Conservation (phyloP, 1,284 basidiomycete species). For the Moesziomyces sp. region DNA sequence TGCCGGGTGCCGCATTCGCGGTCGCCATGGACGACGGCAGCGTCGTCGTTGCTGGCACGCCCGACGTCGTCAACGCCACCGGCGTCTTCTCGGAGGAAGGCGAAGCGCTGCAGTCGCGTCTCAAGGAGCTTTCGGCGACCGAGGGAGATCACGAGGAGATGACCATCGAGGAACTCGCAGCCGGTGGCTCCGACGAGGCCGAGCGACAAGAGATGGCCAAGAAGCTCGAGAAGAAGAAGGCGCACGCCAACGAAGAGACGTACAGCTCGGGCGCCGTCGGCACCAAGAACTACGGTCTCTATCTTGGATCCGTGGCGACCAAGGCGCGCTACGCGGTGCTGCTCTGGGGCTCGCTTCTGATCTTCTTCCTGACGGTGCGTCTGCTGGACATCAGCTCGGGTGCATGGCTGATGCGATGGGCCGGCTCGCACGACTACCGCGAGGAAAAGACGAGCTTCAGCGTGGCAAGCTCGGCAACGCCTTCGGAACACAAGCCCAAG, state of each 20-base stretch:
- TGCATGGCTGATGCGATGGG: slow-evolving; percentile 66
- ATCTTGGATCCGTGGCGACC: slow-evolving; percentile 54
- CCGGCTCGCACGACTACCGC: slow-evolving; percentile 55
- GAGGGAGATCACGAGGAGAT: slow-evolving; percentile 38
- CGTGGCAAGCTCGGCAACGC: slow-evolving; percentile 2
- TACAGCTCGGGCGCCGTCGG: slow-evolving; percentile 59
- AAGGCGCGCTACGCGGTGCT: slow-evolving; percentile 32
- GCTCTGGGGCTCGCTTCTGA: slow-evolving; percentile 54
- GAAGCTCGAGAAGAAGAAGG: slow-evolving; percentile 54
- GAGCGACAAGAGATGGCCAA: slow-evolving; percentile 56
- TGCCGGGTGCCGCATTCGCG: slow-evolving; percentile 77
- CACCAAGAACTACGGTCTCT: slow-evolving; percentile 58
- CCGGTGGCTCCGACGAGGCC: slow-evolving; percentile 45
- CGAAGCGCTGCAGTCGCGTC: slow-evolving; percentile 43
- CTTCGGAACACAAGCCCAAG: slow-evolving; percentile 7
- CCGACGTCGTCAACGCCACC: slow-evolving; percentile 69
- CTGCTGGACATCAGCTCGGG: slow-evolving; percentile 56
- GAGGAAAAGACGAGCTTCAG: slow-evolving; percentile 10
- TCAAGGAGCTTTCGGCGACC: slow-evolving; percentile 15
- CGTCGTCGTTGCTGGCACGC: slow-evolving; percentile 76
- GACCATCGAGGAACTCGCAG: slow-evolving; percentile 60
- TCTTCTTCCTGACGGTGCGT: slow-evolving; percentile 56
- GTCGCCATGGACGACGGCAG: slow-evolving; percentile 80
- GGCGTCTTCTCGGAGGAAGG: slow-evolving; percentile 52
- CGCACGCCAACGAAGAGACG: slow-evolving; percentile 62